phyloP scores from a whole-genome alignment of 306 rosid species.

The Corylus americana region DNA sequence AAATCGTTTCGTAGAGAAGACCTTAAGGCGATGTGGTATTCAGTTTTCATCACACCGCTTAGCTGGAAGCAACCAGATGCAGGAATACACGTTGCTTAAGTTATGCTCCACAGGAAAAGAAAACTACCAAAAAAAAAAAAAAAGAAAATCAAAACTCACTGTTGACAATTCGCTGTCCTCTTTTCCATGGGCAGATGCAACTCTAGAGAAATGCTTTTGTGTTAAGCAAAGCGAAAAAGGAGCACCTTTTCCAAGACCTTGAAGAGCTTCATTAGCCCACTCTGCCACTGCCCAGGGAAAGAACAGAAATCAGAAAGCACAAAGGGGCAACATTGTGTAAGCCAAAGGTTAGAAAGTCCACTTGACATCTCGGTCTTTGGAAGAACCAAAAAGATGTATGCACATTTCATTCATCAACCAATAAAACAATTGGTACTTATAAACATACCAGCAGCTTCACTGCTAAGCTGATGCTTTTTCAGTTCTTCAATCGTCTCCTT shows the following conservation, averaged over 20 bases:
- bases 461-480: conserved; percentile 56
- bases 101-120: not conserved
- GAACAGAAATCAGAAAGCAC: conserved; percentile 9
- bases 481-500: conserved; percentile 72
- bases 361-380: conserved; percentile 7
- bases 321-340: not conserved
- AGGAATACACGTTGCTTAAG: conserved; percentile 11
- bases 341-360: conserved; percentile 9
- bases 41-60: conserved; percentile 79
- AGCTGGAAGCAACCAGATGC: conserved; percentile 52
- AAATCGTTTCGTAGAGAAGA: conserved; percentile 83
- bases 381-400: not conserved
- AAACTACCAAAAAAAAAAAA: not conserved
- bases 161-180: conserved; percentile 57
- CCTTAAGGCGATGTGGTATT: conserved; percentile 84
- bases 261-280: conserved; percentile 96
- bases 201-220: conserved; percentile 67
- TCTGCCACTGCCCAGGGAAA: conserved; percentile 59
- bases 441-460: conserved; percentile 68
- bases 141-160: conserved; percentile 44
- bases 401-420: conserved; percentile 13
- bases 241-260: conserved; percentile 86
- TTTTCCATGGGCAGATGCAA: conserved; percentile 70
- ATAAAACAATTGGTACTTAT: conserved; percentile 17
- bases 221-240: conserved; percentile 93